Evolutionary conservation across 192 early-diverging fungal genomes (phyloP).

Genomic region (Backusella australiensis): DNA sequence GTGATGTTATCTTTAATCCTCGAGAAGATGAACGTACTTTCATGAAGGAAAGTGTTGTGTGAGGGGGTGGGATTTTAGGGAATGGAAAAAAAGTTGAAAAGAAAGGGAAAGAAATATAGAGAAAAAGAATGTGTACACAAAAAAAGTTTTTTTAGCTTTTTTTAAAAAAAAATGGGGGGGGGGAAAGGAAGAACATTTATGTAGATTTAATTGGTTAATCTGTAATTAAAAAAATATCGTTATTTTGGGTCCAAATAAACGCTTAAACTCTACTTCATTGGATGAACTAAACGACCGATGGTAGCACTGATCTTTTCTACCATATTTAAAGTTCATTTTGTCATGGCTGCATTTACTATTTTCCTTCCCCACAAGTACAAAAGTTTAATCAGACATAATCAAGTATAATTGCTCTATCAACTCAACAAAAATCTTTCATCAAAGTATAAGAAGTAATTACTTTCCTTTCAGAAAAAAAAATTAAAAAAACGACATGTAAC

Average conservation of each 20-base stretch:
- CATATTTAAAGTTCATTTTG: neutral
- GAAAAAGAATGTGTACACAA: neutral
- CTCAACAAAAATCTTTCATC: no score
- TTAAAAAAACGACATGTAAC: no score
- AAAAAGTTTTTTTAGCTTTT: constrained; percentile 2
- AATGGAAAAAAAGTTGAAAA: neutral
- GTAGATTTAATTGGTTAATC: neutral
- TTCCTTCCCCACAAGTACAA: no score
- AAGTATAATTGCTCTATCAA: no score
- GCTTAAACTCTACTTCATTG: neutral
- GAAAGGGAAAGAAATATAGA: neutral
- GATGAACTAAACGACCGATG: neutral
- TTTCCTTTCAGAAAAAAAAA: no score
- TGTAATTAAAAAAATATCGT: neutral
- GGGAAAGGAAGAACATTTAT: neutral
- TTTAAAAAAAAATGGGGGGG: neutral
- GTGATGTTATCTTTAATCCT: constrained; percentile 13
- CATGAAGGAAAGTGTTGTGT: neutral
- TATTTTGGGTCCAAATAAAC: neutral
- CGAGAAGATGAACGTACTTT: constrained; percentile 3
- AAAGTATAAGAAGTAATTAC: no score
- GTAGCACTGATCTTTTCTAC: neutral
- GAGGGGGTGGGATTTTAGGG: neutral
- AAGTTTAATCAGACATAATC: no score
- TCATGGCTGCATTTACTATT: neutral